A percentile compares a stretch with the other conserved stretches of the same genome.
phyloP scores from a whole-genome alignment of 768 basidiomycete genomes.

The Gloeostereum incarnatum region DNA sequence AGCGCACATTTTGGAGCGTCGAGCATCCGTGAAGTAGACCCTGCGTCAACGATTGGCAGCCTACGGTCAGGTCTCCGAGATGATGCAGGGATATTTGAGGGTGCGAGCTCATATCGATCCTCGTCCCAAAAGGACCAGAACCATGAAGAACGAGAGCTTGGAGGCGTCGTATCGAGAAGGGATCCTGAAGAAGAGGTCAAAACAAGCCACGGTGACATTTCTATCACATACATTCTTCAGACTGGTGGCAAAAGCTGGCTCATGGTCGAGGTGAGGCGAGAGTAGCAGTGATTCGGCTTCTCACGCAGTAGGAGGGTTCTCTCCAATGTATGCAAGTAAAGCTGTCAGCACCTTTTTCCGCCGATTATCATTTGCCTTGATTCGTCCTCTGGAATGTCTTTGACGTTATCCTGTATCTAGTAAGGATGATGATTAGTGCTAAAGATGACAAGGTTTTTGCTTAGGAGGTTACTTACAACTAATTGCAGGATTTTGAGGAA shows the following conservation, averaged over 20 bases:
- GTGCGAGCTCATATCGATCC: slow-evolving; percentile 11
- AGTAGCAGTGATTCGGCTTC: not conserved
- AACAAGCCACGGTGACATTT: not conserved
- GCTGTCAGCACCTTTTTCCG: slow-evolving; percentile 18
- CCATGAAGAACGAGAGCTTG: slow-evolving; percentile 34
- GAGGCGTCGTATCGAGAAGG: slow-evolving; percentile 21
- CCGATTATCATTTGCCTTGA: too few species aligned
- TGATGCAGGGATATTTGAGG: slow-evolving; percentile 26
- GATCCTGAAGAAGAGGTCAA: slow-evolving; percentile 15
- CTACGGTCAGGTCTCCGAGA: slow-evolving; percentile 30
- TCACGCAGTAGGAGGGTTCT: slow-evolving; percentile 3
- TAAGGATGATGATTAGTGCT: too few species aligned
- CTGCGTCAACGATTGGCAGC: slow-evolving; percentile 32
- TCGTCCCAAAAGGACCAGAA: slow-evolving; percentile 29
- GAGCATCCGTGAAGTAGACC: slow-evolving; percentile 27
- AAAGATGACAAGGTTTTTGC: too few species aligned
- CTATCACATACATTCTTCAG: slow-evolving; percentile 31
- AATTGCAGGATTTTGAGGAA: too few species aligned
- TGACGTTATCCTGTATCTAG: too few species aligned
- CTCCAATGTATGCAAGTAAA: too few species aligned
- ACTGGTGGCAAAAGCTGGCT: slow-evolving; percentile 32
- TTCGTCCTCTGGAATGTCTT: too few species aligned
- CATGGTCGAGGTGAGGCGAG: slow-evolving; percentile 28
- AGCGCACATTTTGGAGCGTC: slow-evolving; percentile 26
- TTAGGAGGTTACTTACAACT: too few species aligned